These are phyloP conservation scores for Trifolium pratense DNA, from an alignment of 306 rosid species.

Conservation along the genomic window DNA sequence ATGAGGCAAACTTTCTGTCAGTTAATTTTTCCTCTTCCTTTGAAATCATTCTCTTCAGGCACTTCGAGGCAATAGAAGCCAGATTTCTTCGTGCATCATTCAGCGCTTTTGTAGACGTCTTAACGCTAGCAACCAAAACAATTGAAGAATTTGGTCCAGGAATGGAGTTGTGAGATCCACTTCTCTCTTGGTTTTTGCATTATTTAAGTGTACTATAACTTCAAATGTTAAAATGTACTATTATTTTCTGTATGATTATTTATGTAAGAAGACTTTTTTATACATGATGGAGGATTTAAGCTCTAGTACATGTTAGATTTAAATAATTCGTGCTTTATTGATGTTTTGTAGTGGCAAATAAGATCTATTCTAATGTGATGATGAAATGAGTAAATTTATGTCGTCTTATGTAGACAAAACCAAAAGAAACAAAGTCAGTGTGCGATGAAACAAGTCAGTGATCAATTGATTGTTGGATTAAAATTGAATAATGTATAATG, in stretches of 20 bases:
- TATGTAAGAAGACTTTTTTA: conserved; percentile 5
- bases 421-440: too few species aligned
- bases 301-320: not conserved
- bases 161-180: conserved; percentile 53
- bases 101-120: conserved; percentile 80
- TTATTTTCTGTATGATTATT: not conserved
- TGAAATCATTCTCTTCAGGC: conserved; percentile 52
- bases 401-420: too few species aligned
- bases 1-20: not conserved
- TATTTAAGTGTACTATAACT: not conserved
- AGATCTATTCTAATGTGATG: too few species aligned
- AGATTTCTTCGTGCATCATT: conserved; percentile 94
- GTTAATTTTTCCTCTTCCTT: not conserved
- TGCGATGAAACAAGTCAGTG: too few species aligned
- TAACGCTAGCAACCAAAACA: conserved; percentile 78
- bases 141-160: conserved; percentile 85
- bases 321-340: too few species aligned
- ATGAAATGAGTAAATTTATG: too few species aligned
- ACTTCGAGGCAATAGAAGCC: conserved; percentile 89
- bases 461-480: too few species aligned
- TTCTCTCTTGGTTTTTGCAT: conserved; percentile 16
- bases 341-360: too few species aligned
- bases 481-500: too few species aligned
- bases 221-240: not conserved
- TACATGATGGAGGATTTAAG: not conserved